Conservation (phyloP, 2,329 filamentous ascomycete species). For the Penicillium sp. region DNA sequence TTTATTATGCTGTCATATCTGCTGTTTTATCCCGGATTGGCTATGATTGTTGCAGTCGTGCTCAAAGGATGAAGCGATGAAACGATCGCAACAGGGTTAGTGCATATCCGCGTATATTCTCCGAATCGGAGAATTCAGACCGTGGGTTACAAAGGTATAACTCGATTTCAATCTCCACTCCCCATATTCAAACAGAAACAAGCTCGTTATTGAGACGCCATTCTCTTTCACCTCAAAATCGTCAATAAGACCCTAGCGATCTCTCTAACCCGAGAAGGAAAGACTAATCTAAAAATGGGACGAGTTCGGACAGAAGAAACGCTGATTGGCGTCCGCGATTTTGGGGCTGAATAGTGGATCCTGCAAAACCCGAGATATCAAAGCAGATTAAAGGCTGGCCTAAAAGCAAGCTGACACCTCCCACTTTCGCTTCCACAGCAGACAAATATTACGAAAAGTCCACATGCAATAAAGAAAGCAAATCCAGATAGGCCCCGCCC, state of each 20-base stretch:
- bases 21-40: too few species aligned
- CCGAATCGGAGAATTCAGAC: too few species aligned
- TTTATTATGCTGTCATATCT: too few species aligned
- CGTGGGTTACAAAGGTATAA: too few species aligned
- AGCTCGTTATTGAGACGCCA: not conserved
- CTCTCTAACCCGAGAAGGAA: not conserved
- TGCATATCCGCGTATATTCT: too few species aligned
- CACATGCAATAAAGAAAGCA: not conserved
- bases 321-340: not conserved
- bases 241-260: not conserved
- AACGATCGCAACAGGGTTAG: too few species aligned
- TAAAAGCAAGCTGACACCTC: not conserved
- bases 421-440: not conserved
- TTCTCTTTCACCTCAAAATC: not conserved
- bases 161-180: too few species aligned
- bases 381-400: not conserved
- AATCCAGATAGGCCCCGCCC: not conserved
- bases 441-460: not conserved
- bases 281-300: not conserved
- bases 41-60: too few species aligned
- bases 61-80: too few species aligned
- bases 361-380: conserved; percentile 1
- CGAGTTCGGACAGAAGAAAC: not conserved
- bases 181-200: too few species aligned
- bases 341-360: not conserved